Conservation (phyloP, 768 basidiomycete species). For the Tubosaeta sp. region DNA sequence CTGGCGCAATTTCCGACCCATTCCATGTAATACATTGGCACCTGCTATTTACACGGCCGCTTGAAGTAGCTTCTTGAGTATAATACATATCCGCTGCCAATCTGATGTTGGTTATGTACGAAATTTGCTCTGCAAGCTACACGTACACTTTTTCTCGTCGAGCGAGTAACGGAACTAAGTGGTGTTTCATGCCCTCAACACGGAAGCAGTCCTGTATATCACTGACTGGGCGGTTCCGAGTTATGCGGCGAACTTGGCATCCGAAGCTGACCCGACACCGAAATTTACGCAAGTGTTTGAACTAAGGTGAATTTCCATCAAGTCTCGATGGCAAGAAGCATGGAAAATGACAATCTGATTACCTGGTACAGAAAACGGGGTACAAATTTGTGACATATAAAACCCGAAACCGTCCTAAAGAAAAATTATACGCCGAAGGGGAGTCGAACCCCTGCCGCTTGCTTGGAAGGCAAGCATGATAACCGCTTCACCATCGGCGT, state of each 20-base stretch:
- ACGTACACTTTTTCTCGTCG: too few relatives aligned
- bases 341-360: too few relatives aligned
- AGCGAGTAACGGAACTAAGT: too few relatives aligned
- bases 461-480: slow-evolving; percentile 90
- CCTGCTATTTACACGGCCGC: background rate
- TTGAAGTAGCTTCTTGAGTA: background rate
- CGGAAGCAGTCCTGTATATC: too few relatives aligned
- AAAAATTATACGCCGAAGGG: slow-evolving; percentile 45
- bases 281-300: background rate
- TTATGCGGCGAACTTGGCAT: background rate
- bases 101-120: background rate
- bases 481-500: slow-evolving; percentile 84
- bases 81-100: background rate
- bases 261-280: background rate
- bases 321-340: too few relatives aligned
- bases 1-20: background rate
- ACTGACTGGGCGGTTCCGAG: background rate
- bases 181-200: too few relatives aligned
- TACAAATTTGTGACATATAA: too few relatives aligned
- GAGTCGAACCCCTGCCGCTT: slow-evolving; percentile 77
- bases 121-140: background rate
- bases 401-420: background rate
- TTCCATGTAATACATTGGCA: background rate
- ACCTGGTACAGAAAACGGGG: too few relatives aligned
- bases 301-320: too few relatives aligned